Evolutionary conservation across 257 asterid species (phyloP).

Genomic region (Capsicum pubescens): DNA sequence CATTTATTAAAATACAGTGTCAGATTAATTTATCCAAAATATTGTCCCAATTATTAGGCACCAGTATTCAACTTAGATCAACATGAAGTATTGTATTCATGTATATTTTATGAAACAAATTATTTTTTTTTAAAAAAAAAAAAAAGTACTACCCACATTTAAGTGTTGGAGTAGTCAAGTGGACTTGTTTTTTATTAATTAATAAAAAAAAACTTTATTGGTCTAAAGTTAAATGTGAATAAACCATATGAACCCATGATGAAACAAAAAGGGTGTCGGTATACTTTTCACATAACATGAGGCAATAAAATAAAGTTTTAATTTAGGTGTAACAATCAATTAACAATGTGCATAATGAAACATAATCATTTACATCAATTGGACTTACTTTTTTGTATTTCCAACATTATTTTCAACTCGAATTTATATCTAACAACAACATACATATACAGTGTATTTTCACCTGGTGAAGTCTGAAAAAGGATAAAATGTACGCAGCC

Average conservation of each 20-base stretch:
- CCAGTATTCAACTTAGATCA: slow-evolving; percentile 10
- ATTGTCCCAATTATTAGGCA: neutral
- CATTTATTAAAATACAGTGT: neutral
- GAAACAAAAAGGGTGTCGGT: slow-evolving; percentile 21
- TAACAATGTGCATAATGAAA: neutral
- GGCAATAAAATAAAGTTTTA: slow-evolving; percentile 3
- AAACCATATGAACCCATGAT: slow-evolving; percentile 27
- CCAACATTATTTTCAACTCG: neutral
- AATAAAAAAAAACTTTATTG: neutral
- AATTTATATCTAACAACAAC: too few relatives aligned
- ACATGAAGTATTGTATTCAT: neutral
- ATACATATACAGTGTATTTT: too few relatives aligned
- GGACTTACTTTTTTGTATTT: neutral
- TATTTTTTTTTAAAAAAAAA: neutral
- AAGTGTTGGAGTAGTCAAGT: slow-evolving; percentile 21
- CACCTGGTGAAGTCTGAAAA: too few relatives aligned
- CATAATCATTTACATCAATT: neutral
- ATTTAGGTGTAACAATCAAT: slow-evolving; percentile 5
- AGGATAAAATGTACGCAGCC: too few relatives aligned
- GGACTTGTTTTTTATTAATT: neutral
- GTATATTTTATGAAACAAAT: neutral
- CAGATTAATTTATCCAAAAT: neutral
- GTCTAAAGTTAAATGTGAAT: slow-evolving; percentile 22
- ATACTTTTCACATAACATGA: slow-evolving; percentile 3
- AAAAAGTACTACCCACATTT: slow-evolving; percentile 16